Conservation (phyloP, 2,329 filamentous ascomycete species). For the Colletotrichum truncatum region DNA sequence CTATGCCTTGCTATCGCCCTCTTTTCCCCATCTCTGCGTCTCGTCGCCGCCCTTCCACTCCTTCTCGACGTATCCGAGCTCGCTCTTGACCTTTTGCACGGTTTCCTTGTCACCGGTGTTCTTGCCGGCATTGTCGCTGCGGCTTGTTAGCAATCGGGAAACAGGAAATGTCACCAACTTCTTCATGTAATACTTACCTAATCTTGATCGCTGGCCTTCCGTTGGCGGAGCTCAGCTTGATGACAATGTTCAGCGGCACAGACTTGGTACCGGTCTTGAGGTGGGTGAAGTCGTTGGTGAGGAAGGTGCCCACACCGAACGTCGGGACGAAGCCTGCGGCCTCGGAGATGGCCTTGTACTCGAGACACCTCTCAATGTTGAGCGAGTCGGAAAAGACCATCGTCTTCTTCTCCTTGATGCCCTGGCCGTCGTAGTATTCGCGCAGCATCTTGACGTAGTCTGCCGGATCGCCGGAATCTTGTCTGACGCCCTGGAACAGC, state of each 20-base stretch:
- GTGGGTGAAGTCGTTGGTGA: conserved; percentile 93
- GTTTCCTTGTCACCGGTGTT: conserved; percentile 88
- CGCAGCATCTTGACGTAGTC: conserved; percentile 83
- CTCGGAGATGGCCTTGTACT: conserved; percentile 88
- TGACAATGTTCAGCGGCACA: conserved; percentile 93
- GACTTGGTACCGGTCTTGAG: conserved; percentile 82
- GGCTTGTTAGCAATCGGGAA: conserved; percentile 14
- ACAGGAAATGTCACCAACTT: background rate
- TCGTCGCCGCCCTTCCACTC: conserved; percentile 88
- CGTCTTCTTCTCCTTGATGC: conserved; percentile 82
- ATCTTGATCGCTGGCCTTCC: conserved; percentile 91
- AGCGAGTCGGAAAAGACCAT: conserved; percentile 97
- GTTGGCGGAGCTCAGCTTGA: conserved; percentile 89
- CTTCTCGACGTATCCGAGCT: conserved; percentile 87
- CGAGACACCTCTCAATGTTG: conserved; percentile 87
- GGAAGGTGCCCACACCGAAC: conserved; percentile 94
- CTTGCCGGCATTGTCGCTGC: conserved; percentile 84
- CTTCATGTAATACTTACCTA: conserved; percentile 51
- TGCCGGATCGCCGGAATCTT: conserved; percentile 88
- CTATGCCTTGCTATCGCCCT: conserved; percentile 42
- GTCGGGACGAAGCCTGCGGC: conserved; percentile 82
- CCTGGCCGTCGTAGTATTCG: conserved; percentile 80
- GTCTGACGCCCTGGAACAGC: conserved; percentile 83
- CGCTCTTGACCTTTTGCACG: conserved; percentile 83
- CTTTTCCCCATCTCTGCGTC: conserved; percentile 79